A percentile compares a stretch with the other conserved stretches of the same genome.
phyloP scores from a whole-genome alignment of 176 grass and related monocot species.

The Triticum timopheevii region DNA sequence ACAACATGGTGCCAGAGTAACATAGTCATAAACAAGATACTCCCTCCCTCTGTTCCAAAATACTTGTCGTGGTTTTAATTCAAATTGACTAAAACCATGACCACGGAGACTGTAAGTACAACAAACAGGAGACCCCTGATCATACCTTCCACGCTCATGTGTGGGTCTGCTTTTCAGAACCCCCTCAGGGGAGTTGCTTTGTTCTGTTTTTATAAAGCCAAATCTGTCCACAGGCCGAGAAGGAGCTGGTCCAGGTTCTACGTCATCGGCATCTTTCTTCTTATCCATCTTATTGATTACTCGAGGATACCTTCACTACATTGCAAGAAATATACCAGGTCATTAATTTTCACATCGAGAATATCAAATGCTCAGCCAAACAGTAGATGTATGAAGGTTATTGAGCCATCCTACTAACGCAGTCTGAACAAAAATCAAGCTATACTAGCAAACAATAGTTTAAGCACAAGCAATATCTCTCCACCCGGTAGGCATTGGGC shows the following conservation, averaged over 20 bases:
- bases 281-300: constrained; percentile 55
- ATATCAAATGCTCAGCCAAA: background rate
- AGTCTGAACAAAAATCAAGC: background rate
- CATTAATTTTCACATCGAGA: background rate
- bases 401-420: background rate
- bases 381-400: background rate
- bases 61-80: no score
- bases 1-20: background rate
- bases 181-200: constrained; percentile 48
- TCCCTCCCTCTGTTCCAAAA: no score
- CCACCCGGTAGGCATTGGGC: background rate
- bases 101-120: background rate
- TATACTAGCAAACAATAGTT: background rate
- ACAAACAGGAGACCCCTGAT: background rate
- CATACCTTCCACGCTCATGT: constrained; percentile 58
- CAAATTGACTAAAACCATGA: no score
- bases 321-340: background rate
- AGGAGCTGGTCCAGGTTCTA: constrained; percentile 48
- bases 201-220: constrained; percentile 58
- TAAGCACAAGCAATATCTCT: background rate
- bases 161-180: constrained; percentile 18
- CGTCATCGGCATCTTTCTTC: constrained; percentile 50
- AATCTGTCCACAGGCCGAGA: constrained; percentile 60
- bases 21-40: background rate
- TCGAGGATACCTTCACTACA: background rate